A percentile compares a stretch with the other conserved stretches of the same genome.
These are phyloP conservation scores for Scutellaria barbata DNA, from an alignment of 257 asterid genomes.

Conservation along the genomic window DNA sequence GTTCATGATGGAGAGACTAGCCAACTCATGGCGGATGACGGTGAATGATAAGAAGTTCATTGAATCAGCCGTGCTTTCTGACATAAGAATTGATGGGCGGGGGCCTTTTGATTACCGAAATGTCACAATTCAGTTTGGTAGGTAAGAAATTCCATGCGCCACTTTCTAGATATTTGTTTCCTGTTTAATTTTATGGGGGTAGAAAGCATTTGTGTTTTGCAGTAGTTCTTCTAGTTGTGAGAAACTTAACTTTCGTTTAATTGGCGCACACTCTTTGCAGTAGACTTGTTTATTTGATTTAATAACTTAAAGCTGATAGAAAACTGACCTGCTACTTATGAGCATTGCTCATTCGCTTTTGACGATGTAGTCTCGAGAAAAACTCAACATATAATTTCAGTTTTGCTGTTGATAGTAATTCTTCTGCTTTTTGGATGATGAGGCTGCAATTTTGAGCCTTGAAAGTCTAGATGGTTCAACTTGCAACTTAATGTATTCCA, in stretches of 20 bases:
- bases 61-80: constrained; percentile 71
- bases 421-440: too few relatives aligned
- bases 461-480: too few relatives aligned
- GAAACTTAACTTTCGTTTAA: background rate
- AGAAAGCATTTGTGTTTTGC: background rate
- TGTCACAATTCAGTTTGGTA: constrained; percentile 69
- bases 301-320: background rate
- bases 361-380: background rate
- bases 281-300: background rate
- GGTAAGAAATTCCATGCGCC: constrained; percentile 45
- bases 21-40: constrained; percentile 70
- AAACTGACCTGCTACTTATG: background rate
- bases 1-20: constrained; percentile 65
- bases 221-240: background rate
- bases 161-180: constrained; percentile 2
- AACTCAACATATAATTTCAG: too few relatives aligned
- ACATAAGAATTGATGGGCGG: constrained; percentile 89
- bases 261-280: background rate
- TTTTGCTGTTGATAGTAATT: too few relatives aligned
- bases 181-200: background rate
- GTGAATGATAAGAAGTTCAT: constrained; percentile 83
- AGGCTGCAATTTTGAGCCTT: too few relatives aligned
- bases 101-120: constrained; percentile 81
- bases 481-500: background rate
- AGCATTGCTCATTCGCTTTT: background rate